These are phyloP conservation scores for Irineochytrium annulatum DNA, from an alignment of 192 early-diverging fungal genomes.

Conservation along the genomic window DNA sequence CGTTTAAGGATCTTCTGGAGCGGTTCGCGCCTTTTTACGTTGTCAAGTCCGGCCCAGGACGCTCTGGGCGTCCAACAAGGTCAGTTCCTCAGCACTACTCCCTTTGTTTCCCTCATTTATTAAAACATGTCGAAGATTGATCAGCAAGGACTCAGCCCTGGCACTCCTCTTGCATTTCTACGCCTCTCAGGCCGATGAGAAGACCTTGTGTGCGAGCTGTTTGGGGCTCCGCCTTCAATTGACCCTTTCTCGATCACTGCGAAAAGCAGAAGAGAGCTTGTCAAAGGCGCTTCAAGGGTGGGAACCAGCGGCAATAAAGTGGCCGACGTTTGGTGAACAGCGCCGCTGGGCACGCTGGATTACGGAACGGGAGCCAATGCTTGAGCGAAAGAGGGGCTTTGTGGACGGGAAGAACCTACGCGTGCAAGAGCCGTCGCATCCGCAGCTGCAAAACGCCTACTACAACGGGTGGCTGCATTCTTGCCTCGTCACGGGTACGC, in stretches of 20 bases:
- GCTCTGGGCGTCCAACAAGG: no score
- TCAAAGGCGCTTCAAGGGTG: background rate
- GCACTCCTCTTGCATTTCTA: slow-evolving; percentile 21
- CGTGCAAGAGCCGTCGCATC: slow-evolving; percentile 2
- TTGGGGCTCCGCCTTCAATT: slow-evolving; percentile 10
- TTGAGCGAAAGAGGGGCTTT: background rate
- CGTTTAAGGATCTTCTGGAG: no score
- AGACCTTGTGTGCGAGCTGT: background rate
- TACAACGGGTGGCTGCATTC: slow-evolving; percentile 22
- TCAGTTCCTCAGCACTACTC: no score
- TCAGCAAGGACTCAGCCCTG: slow-evolving; percentile 10
- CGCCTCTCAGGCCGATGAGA: background rate
- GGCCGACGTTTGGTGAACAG: slow-evolving; percentile 3
- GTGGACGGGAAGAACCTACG: slow-evolving; percentile 19
- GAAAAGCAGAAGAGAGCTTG: slow-evolving; percentile 8
- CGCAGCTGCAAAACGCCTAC: slow-evolving; percentile 13
- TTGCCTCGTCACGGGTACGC: slow-evolving; percentile 12
- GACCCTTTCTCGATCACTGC: background rate
- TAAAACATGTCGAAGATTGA: no score
- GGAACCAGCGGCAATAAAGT: background rate
- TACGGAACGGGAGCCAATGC: slow-evolving; percentile 3
- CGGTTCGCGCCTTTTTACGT: no score
- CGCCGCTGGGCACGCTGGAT: background rate
- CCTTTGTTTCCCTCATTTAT: no score
- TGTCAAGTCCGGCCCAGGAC: no score